Percentiles rank a stretch among this genome's conserved stretches.
Evolutionary conservation across 106 monocot genomes (phyloP).

Genomic region (Apostasia ramifera): DNA sequence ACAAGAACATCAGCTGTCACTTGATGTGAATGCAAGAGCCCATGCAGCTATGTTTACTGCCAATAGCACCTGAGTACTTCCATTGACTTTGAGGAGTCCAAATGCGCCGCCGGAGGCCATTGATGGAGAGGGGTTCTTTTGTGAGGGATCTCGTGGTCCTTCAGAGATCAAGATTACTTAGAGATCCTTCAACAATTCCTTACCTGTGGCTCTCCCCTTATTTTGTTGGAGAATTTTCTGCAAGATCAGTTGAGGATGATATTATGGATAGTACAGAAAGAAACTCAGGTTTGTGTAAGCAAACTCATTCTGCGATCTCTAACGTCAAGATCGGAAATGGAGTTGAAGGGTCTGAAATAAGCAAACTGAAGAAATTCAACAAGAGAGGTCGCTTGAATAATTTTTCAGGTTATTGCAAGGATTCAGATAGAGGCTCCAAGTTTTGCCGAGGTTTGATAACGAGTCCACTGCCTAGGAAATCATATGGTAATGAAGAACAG

Average conservation of each 20-base stretch:
- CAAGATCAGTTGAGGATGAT: conserved; percentile 11
- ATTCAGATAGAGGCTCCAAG: conserved; percentile 3
- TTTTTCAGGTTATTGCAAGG: conserved; percentile 12
- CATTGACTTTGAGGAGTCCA: too few species aligned
- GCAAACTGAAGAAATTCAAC: conserved; percentile 18
- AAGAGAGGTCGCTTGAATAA: conserved; percentile 9
- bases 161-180: conserved; percentile 60
- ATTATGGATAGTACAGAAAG: conserved; percentile 12
- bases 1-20: too few species aligned
- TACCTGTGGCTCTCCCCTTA: conserved; percentile 45
- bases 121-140: conserved; percentile 11
- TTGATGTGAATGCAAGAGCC: too few species aligned
- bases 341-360: conserved; percentile 21
- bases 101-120: too few species aligned
- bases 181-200: conserved; percentile 66
- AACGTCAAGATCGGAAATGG: conserved; percentile 12
- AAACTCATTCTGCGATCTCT: conserved; percentile 2
- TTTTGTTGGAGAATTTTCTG: conserved; percentile 1
- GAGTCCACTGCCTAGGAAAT: conserved; percentile 10
- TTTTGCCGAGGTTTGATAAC: too few species aligned
- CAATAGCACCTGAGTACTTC: too few species aligned
- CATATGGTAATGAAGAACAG: background rate
- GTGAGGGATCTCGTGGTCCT: conserved; percentile 57
- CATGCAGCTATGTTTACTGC: too few species aligned
- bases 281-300: conserved; percentile 16